Evolutionary conservation across 257 asterid species (phyloP), one percentile per base, ranked within the genome.

Genomic region (Anisodus acutangulus): DNA sequence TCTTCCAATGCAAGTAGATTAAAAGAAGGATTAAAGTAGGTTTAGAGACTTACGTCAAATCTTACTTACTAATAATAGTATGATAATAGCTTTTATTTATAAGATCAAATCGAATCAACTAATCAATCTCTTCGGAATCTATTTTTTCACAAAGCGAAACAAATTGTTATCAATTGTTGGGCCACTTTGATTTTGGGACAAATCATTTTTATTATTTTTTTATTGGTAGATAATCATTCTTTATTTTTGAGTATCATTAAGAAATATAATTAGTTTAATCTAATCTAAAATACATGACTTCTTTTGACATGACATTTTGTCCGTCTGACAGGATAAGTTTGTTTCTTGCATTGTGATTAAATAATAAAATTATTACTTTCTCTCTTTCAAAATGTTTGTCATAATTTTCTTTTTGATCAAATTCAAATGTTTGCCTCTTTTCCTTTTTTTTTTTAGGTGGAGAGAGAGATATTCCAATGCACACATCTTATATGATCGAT

Each of bases 21-120:
- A 31, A 31, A 68, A 37, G 76, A 67, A 37, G 78, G 78, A 68
- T 6, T 19, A 22, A 45, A 74, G 62, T 22, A 12, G 22, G 5
- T 51, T 35, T 49, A 0, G 1, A 6, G 17, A 78, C 2, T 51
- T 47, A 45, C 10, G 5, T 16, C 58, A 47, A 71, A 60, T 35
- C 31, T 45, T 35, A 16, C 35, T 45, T 47, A 45, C 17, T 72
- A n/a, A 41, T 19, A 17, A 62, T 15, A 43, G 68, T 5, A 58
- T 19, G 6, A 26, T 15, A 22, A 19, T 1, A 37, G 41, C 2
- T 0, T 41, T 49, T 51, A 35, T 8, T n/a, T 63, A 49, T 80
- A 41, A 4, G 64, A 85, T 74, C 62, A 49, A 74, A 74, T 85
- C 90, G 85, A 86, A 88, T 79, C 87, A 85, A 70, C 89, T 86